Evolutionary conservation across 352 stramenopile genomes (phyloP), one percentile per base, ranked within the genome.

Genomic region (Thraustochytrium sp.): DNA sequence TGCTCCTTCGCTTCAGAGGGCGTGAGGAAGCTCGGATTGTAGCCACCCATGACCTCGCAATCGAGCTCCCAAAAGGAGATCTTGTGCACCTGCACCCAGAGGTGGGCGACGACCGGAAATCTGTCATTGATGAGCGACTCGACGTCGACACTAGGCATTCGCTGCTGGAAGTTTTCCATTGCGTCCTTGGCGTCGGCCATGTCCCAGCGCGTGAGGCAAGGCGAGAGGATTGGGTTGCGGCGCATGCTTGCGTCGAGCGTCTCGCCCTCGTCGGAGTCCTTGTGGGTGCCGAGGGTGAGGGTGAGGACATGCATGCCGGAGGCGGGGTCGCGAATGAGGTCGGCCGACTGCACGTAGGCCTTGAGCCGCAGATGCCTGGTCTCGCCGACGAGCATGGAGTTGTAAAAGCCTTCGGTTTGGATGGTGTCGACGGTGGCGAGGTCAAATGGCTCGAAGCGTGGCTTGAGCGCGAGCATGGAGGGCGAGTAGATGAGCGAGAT

Each of bases 31-130:
- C 40, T n/a, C 13, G 59, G 8, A 31, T 72, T 26, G 9, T 44
- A 9, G 16, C 46, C 59, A 26, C 59, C 59, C 26, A 72, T 72
- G 59, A 72, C 40, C 34, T 72, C 59, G 8, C 42, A 72, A 21
- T 72, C 59, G 36, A 72, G 42, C 40, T 72, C 59, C 9, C 46
- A 55, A 49, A 42, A 72, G 3, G 36, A 49, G 31, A 72, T 49
- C 40, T 72, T 72, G 40, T 72, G 59, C 34, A 31, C 26, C 31
- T 72, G 59, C 4, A 72, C 59, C 59, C 59, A 72, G 36, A 72
- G 59, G 5, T 44, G 26, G 36, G n/a, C n/a, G n/a, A n/a, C n/a
- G n/a, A n/a, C n/a, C n/a, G n/a, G n/a, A n/a, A n/a, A n/a, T n/a
- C n/a, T n/a, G n/a, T n/a, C n/a, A n/a, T n/a, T n/a, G n/a, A n/a